A percentile compares a stretch with the other conserved stretches of the same genome.
These are phyloP conservation scores for Begonia peltatifolia DNA, from an alignment of 306 rosid genomes.

Conservation along the genomic window DNA sequence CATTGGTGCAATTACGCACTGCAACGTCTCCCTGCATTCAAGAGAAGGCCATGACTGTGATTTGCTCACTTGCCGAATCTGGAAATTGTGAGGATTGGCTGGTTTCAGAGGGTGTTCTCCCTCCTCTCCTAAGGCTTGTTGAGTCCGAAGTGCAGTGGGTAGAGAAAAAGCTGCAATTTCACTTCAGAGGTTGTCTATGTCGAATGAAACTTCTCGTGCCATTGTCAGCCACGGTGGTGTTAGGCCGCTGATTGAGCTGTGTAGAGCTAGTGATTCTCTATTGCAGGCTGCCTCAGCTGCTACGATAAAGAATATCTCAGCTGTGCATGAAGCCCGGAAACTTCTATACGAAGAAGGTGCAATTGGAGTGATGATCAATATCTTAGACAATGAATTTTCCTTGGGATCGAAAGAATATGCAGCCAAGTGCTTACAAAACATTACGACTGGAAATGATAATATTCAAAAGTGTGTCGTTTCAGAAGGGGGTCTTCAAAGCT, in stretches of 20 bases:
- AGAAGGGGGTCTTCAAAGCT: constrained; percentile 60
- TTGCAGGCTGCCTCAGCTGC: constrained; percentile 79
- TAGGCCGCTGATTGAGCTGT: constrained; percentile 53
- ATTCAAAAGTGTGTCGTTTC: constrained; percentile 48
- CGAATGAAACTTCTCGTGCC: constrained; percentile 55
- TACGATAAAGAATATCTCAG: constrained; percentile 65
- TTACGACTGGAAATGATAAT: constrained; percentile 74
- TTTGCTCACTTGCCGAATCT: constrained; percentile 63
- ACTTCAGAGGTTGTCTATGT: constrained; percentile 75
- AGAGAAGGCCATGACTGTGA: constrained; percentile 57
- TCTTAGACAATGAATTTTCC: constrained; percentile 55
- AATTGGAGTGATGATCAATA: constrained; percentile 52
- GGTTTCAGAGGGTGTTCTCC: constrained; percentile 75
- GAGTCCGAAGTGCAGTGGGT: constrained; percentile 61
- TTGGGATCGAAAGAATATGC: constrained; percentile 81
- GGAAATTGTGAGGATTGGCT: constrained; percentile 73
- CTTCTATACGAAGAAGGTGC: constrained; percentile 71
- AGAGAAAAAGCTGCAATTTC: constrained; percentile 73
- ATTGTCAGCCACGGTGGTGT: constrained; percentile 85
- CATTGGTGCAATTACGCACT: constrained; percentile 67
- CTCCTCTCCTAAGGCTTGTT: constrained; percentile 70
- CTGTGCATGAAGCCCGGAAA: constrained; percentile 67
- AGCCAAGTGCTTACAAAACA: constrained; percentile 86
- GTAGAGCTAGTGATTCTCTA: constrained; percentile 68
- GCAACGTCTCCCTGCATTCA: constrained; percentile 71